phyloP scores from a whole-genome alignment of 2,329 filamentous ascomycete genomes.

The Diaporthe sp. region DNA sequence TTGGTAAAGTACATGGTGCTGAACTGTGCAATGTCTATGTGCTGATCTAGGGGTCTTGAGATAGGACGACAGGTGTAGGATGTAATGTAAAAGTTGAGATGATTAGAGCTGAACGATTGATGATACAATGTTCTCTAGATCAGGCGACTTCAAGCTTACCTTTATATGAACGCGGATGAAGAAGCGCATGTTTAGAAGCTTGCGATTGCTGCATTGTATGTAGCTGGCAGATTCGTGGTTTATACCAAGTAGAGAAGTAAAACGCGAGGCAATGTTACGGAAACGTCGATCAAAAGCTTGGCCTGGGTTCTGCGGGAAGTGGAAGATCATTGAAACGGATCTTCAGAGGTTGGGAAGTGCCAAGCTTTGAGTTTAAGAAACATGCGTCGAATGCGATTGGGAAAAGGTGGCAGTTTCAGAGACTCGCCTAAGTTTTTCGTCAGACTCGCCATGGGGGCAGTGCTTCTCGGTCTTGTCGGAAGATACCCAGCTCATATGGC shows the following conservation, averaged over 20 bases:
- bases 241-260: slow-evolving; percentile 23
- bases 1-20: slow-evolving; percentile 12
- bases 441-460: background rate
- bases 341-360: background rate
- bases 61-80: background rate
- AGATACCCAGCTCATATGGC: background rate
- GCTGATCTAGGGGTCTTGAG: background rate
- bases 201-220: background rate
- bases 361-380: background rate
- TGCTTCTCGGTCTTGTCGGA: background rate
- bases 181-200: background rate
- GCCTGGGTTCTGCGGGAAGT: background rate
- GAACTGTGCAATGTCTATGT: background rate
- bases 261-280: slow-evolving; percentile 14
- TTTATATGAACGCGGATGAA: background rate
- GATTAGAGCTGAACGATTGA: background rate
- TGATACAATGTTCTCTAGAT: background rate
- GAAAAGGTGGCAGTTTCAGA: slow-evolving; percentile 2
- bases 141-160: background rate
- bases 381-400: slow-evolving; percentile 15
- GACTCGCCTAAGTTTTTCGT: background rate
- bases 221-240: background rate
- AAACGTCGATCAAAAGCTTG: slow-evolving; percentile 30
- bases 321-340: slow-evolving; percentile 21
- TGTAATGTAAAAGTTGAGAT: background rate